Evolutionary conservation across 179 eudicot species (phyloP).

Genomic region (Silene coronaria): DNA sequence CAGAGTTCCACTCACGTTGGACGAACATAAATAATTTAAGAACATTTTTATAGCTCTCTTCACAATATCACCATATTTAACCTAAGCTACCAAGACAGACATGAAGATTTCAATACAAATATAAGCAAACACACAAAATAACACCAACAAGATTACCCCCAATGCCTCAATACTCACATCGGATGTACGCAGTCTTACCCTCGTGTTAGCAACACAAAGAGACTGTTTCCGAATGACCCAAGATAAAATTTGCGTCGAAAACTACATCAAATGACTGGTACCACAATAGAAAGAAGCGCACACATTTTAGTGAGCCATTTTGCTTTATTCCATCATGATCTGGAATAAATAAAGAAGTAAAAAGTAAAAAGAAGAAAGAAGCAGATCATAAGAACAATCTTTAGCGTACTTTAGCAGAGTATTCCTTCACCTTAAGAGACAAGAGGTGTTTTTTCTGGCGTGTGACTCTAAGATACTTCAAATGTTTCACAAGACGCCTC

Average conservation of each 20-base stretch:
- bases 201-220: no score
- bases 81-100: background rate
- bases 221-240: no score
- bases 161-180: no score
- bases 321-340: no score
- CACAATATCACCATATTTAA: background rate
- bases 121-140: background rate
- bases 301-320: no score
- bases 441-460: constrained; percentile 30
- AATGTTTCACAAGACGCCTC: constrained; percentile 37
- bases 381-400: constrained; percentile 8
- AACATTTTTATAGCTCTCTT: background rate
- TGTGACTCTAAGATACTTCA: constrained; percentile 37
- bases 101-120: background rate
- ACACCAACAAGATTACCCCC: no score
- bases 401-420: constrained; percentile 25
- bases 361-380: background rate
- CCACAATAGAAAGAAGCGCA: no score
- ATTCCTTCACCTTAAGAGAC: constrained; percentile 30
- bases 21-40: background rate
- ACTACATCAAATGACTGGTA: no score
- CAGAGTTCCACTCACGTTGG: background rate
- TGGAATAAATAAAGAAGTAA: no score
- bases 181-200: no score
- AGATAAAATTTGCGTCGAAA: no score